Base-by-base conservation (phyloP, 2,329 filamentous ascomycete genomes). In the Fusarium sp. region DNA sequence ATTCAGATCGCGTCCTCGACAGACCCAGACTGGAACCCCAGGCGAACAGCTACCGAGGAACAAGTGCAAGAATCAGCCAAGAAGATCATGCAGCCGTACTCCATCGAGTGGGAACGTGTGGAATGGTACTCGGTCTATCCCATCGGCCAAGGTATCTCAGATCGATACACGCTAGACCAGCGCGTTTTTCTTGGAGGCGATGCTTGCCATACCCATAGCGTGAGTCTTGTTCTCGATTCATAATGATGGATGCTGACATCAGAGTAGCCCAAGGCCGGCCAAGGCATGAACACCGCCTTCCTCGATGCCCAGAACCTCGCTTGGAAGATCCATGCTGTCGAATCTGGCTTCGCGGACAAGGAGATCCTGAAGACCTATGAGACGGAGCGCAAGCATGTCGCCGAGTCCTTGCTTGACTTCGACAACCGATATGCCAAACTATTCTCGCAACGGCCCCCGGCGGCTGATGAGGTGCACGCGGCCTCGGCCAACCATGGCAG, bases 271-370 rank as follows among this genome's bases (percentile, higher is more conserved):
- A 94, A 94, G 84, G 92, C 92, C 35, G 92, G 92, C 2, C 92
- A 94, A 81, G 92, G 92, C 33, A 94, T 94, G 93, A 94, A 94
- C 78, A 93, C 92, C 0, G 92, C 92, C 5, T 94, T 94, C 83
- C 85, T 93, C 60, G 93, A 96, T 75, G 94, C 94, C 1, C 90
- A 94, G 69, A 98, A 98, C 81, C 87, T 98, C 44, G 95, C 95
- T 9, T 98, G 95, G 95, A 98, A 98, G 85, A 93, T 98, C 60
- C 95, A 98, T 80, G 91, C 93, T 38, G 96, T 98, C 11, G 95
- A 98, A 80, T 87, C 88, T 29, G 94, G 94, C 14, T 94, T 97
- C 75, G 94, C 94, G 1, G 84, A 91, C 33, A 92, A 93, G 69
- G 89, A 90, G 4, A 87, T 96, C 20, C 88, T 98, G 59, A 89